These are phyloP conservation scores for Xerocomellus dryophilus DNA, from an alignment of 768 basidiomycete genomes.

Conservation along the genomic window DNA sequence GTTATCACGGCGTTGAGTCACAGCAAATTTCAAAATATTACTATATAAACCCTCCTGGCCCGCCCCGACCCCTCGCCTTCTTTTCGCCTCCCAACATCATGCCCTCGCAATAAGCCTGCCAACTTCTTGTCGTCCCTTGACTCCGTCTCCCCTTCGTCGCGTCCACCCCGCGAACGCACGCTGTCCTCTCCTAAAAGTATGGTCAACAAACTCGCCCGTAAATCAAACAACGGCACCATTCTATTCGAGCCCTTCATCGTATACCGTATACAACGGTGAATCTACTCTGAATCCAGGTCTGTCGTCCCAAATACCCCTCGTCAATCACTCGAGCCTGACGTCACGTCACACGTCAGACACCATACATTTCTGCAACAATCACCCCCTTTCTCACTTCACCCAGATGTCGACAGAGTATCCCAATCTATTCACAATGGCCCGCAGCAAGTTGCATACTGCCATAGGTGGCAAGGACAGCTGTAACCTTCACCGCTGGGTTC, in stretches of 20 bases:
- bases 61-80: slow-evolving; percentile 22
- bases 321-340: neutral
- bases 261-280: slow-evolving; percentile 75
- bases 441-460: slow-evolving; percentile 69
- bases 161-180: slow-evolving; percentile 25
- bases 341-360: slow-evolving; percentile 20
- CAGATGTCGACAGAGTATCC: slow-evolving; percentile 49
- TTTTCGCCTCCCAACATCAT: slow-evolving; percentile 35
- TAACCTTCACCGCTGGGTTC: slow-evolving; percentile 84
- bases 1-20: slow-evolving; percentile 33
- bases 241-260: slow-evolving; percentile 86
- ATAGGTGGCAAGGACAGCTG: slow-evolving; percentile 59
- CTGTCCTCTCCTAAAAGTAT: slow-evolving; percentile 48
- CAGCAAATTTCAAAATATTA: slow-evolving; percentile 31
- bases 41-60: slow-evolving; percentile 44
- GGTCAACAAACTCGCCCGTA: slow-evolving; percentile 81
- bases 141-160: slow-evolving; percentile 16
- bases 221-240: slow-evolving; percentile 81
- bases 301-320: slow-evolving; percentile 1
- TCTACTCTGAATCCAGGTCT: slow-evolving; percentile 13
- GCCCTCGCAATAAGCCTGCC: slow-evolving; percentile 32
- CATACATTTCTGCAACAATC: slow-evolving; percentile 4
- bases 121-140: slow-evolving; percentile 10
- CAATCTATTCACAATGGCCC: slow-evolving; percentile 61
- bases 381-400: slow-evolving; percentile 7